Base-by-base conservation (phyloP, 2,329 filamentous ascomycete genomes). In the Fusarium acutatum region DNA sequence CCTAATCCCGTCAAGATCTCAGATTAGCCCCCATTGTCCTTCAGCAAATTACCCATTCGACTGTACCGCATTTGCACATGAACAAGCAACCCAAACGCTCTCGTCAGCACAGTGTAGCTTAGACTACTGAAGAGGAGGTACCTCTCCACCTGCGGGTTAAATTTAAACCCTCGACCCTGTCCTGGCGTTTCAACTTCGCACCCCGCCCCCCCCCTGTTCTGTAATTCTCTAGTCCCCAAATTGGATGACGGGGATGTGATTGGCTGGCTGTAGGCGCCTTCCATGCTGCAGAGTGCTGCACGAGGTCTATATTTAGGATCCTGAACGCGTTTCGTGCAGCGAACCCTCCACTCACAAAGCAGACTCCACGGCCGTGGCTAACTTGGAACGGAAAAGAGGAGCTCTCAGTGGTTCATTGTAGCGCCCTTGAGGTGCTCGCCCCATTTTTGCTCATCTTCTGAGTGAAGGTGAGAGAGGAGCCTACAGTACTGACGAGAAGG, bases 221-320 rank as follows among this genome's bases (percentile, higher is more conserved):
- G 66, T 62, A 71, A 72, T 61, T 69, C 54, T 53, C 60, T 60
- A 73, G 66, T 69, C 68, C 73, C 24, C 77, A 80, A 78, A 79
- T 79, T 77, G 78, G 69, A 65, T 53, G 28, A 30, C 37, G 22
- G 53, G 9, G 8, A 52, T 34, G 14, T 81, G 75, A 81, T 81
- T 81, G 80, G 80, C 44, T 59, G 12, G 44, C 32, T 30, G 53
- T 81, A 80, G 77, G 78, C 80, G 80, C 80, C 75, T 69, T 76
- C 73, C 70, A 72, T 57, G 66, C 43, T 69, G 40, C 73, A 70
- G 70, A 73, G 70, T 54, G 50, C 43, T 64, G 65, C 67, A 57
- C 46, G 34, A 71, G 63, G 53, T 75, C 80, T 82, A 82, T 80
- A 80, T 80, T 81, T 82, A 82, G 80, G 65, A 70, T 70, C 68